Conservation (phyloP, 108 stramenopile genomes). For the Conticribra guillardii region DNA sequence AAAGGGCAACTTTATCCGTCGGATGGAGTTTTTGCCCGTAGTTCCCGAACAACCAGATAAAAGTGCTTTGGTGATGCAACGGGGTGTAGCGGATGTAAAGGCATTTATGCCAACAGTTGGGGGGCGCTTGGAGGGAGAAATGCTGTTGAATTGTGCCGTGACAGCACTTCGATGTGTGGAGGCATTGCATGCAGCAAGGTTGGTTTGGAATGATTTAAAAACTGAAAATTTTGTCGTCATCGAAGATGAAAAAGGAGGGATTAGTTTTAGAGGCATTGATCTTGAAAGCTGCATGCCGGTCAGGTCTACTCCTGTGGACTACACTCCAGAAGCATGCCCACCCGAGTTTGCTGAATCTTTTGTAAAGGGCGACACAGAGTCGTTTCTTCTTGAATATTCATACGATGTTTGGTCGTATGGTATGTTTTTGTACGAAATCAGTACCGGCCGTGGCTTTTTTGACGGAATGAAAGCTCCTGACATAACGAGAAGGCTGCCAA, state of each 20-base stretch:
- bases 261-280: slow-evolving; percentile 73
- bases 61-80: slow-evolving; percentile 81
- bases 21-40: slow-evolving; percentile 62
- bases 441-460: slow-evolving; percentile 77
- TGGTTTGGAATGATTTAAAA: slow-evolving; percentile 93
- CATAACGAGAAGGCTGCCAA: slow-evolving; percentile 72
- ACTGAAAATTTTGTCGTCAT: slow-evolving; percentile 89
- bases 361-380: slow-evolving; percentile 74
- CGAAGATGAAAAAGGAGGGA: slow-evolving; percentile 52
- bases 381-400: slow-evolving; percentile 69
- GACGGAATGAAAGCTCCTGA: slow-evolving; percentile 65
- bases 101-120: slow-evolving; percentile 64
- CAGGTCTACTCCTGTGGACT: slow-evolving; percentile 80
- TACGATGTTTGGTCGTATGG: slow-evolving; percentile 90
- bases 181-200: slow-evolving; percentile 65
- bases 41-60: slow-evolving; percentile 61
- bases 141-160: slow-evolving; percentile 69
- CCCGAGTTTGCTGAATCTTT: slow-evolving; percentile 89
- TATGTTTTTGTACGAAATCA: slow-evolving; percentile 84
- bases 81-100: slow-evolving; percentile 78
- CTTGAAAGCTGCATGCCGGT: slow-evolving; percentile 84
- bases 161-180: slow-evolving; percentile 79
- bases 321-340: slow-evolving; percentile 90
- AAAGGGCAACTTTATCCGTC: slow-evolving; percentile 59
- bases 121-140: slow-evolving; percentile 63